Percentiles rank a stretch among this genome's conserved stretches.
Evolutionary conservation across 257 asterid species (phyloP).

Genomic region (Linaria vulgaris): DNA sequence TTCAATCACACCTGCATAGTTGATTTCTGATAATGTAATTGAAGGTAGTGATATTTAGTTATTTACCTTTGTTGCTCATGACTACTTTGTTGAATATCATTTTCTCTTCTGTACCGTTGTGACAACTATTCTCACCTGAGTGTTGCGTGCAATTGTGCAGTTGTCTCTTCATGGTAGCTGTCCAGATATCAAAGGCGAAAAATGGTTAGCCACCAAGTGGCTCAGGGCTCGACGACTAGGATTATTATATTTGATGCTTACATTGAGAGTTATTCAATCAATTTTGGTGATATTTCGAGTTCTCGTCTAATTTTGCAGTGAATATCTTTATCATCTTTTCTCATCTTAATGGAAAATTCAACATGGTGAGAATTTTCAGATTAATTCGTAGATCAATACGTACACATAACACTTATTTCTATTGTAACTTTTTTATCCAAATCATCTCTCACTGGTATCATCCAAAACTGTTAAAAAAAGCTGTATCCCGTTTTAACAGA

Average conservation of each 20-base stretch:
- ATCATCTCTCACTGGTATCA: background rate
- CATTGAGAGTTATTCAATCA: background rate
- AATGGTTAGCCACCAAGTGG: conserved; percentile 98
- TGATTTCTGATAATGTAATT: too few species aligned
- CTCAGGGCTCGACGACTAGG: conserved; percentile 35
- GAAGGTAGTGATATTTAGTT: too few species aligned
- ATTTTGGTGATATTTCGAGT: conserved; percentile 19
- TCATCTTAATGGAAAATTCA: background rate
- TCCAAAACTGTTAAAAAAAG: background rate
- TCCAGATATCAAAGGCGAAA: conserved; percentile 79
- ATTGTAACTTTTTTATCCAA: too few species aligned
- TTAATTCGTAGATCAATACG: background rate
- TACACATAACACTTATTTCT: too few species aligned
- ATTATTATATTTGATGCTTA: too few species aligned
- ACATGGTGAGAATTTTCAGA: background rate
- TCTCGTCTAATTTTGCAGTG: conserved; percentile 26
- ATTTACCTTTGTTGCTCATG: background rate
- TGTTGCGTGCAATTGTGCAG: conserved; percentile 33
- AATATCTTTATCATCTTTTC: too few species aligned
- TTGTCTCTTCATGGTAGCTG: conserved; percentile 90
- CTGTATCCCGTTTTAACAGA: background rate
- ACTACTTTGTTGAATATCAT: background rate
- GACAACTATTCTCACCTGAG: background rate
- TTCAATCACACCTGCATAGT: too few species aligned
- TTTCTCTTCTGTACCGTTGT: background rate